A percentile compares a stretch with the other conserved stretches of the same genome.
Evolutionary conservation across 1,139 yeast genomes (phyloP).

Genomic region (Debaryomyces psychrophilus): DNA sequence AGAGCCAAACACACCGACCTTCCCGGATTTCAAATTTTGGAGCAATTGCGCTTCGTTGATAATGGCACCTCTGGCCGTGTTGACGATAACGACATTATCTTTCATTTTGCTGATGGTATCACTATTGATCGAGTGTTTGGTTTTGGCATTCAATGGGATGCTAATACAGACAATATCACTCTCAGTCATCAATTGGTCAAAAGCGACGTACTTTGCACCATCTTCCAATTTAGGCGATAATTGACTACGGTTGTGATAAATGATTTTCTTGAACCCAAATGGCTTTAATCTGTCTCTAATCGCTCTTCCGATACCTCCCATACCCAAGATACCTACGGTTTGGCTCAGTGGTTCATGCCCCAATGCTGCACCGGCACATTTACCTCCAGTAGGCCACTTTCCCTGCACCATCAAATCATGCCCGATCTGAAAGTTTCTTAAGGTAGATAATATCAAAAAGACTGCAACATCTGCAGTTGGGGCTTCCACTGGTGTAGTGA

Average conservation of each 20-base stretch:
- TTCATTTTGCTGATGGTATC: conserved; percentile 60
- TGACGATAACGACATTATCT: conserved; percentile 63
- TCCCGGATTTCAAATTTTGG: conserved; percentile 64
- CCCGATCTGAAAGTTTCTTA: conserved; percentile 61
- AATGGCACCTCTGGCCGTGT: conserved; percentile 77
- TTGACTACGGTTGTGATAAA: conserved; percentile 62
- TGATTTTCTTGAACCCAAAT: conserved; percentile 61
- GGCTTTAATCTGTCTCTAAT: conserved; percentile 63
- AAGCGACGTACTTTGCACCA: conserved; percentile 57
- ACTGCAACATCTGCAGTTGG: conserved; percentile 86
- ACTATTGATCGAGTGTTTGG: conserved; percentile 60
- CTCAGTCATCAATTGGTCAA: conserved; percentile 55
- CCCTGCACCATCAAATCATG: conserved; percentile 55
- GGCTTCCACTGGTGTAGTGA: conserved; percentile 70
- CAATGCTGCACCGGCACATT: conserved; percentile 29
- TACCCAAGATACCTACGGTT: conserved; percentile 67
- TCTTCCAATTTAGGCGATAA: conserved; percentile 57
- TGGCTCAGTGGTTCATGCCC: conserved; percentile 61
- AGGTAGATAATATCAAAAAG: conserved; percentile 62
- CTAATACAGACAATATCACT: conserved; percentile 65
- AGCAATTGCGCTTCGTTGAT: conserved; percentile 69
- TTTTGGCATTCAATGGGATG: conserved; percentile 61
- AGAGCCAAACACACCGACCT: conserved; percentile 72
- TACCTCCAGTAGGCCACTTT: conserved; percentile 51
- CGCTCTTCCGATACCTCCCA: conserved; percentile 80